These are phyloP conservation scores for Fusarium floridanum DNA, from an alignment of 2,329 filamentous ascomycete species.

Conservation along the genomic window DNA sequence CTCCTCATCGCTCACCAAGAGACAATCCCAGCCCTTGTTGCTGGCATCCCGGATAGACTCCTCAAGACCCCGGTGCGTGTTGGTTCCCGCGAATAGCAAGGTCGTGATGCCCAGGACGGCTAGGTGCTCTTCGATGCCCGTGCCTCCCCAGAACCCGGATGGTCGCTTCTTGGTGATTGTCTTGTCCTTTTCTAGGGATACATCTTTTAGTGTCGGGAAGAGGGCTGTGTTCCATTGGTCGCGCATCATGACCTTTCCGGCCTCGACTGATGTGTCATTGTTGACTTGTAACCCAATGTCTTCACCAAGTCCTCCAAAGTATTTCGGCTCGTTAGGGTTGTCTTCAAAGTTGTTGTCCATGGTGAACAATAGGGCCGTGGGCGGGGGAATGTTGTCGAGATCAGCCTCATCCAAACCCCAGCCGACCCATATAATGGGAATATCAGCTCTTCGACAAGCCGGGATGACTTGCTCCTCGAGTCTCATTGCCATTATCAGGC, in stretches of 20 bases:
- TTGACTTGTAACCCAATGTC: background rate
- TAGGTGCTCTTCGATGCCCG: background rate
- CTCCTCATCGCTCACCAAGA: background rate
- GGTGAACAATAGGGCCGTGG: background rate
- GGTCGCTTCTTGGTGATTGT: background rate
- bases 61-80: background rate
- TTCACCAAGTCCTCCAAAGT: background rate
- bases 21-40: constrained; percentile 2
- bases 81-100: background rate
- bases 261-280: background rate
- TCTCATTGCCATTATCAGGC: background rate
- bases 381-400: background rate
- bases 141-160: constrained; percentile 1
- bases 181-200: background rate
- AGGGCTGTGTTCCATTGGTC: background rate
- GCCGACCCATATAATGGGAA: background rate
- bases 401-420: background rate
- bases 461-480: background rate
- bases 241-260: background rate
- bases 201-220: background rate
- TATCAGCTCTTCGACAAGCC: background rate
- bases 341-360: background rate
- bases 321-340: background rate
- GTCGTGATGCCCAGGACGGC: background rate
- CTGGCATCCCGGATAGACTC: background rate